Conservation (phyloP, 345 rosid genomes). For the Rhizophora apiculata region DNA sequence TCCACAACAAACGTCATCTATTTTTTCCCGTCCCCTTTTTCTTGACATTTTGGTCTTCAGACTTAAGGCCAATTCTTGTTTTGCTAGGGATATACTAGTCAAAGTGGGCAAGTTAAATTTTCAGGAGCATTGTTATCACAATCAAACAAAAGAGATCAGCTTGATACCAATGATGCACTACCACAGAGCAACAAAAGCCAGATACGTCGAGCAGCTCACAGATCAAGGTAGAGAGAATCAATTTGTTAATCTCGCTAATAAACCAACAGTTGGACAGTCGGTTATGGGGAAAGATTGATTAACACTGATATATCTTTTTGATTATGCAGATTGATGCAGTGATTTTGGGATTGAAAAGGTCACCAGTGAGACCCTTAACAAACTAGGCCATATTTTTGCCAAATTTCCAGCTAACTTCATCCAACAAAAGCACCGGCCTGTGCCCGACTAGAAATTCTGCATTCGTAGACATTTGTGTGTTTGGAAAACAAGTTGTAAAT, state of each 20-base stretch:
- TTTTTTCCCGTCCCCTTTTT: too few relatives aligned
- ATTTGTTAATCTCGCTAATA: too few relatives aligned
- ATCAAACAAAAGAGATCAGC: conserved; percentile 24
- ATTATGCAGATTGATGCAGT: conserved; percentile 31
- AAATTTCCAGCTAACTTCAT: conserved; percentile 1
- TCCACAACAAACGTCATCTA: background rate
- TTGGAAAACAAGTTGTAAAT: background rate
- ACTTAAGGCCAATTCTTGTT: background rate
- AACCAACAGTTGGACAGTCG: too few relatives aligned
- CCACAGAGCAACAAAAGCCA: conserved; percentile 52
- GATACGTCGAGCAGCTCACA: conserved; percentile 47
- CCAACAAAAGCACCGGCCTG: background rate
- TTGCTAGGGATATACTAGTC: conserved; percentile 9
- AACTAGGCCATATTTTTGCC: background rate
- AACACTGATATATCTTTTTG: background rate
- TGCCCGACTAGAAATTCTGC: background rate
- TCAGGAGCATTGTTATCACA: conserved; percentile 53
- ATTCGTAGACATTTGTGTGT: background rate
- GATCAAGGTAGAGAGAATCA: conserved; percentile 29
- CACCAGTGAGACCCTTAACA: background rate
- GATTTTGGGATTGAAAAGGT: background rate
- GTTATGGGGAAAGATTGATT: too few relatives aligned
- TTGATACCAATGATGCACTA: conserved; percentile 29
- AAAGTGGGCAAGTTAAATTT: conserved; percentile 14
- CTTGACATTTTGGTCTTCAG: background rate